Base-by-base conservation (phyloP, 164 flowering plant species). In the Cinnamomum chago region DNA sequence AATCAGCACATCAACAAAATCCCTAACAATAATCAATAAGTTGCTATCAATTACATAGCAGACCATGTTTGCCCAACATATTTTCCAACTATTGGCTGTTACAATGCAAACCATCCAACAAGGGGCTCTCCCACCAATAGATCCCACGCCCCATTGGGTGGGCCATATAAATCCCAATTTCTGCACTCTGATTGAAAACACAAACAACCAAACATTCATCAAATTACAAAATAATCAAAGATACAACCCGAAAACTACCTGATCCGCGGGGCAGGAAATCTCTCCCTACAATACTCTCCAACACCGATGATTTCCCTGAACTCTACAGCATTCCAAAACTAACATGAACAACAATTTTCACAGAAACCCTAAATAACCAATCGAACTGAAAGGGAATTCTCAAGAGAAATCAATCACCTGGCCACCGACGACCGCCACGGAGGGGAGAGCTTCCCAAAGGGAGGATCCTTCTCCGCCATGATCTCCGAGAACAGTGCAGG, bases 181-280 rank as follows among this genome's bases (percentile, higher is more conserved):
- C 18, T 55, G 0, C 7, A 65, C 71, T 30, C 4, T 13, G 13
- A 23, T 11, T 47, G 25, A 40, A 10, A 11, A 24, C 35, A 66
- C 17, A 68, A 14, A 5, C n/a, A 40, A 30, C 35, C 35, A 30
- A 30, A 30, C 35, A 30, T 4, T 68, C 33, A 3, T 55, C 35
- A 52, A 55, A 13, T 55, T 24, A 71, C 17, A 60, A 58, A 10
- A 14, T 50, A 52, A 67, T 30, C 15, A 23, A 20, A 40, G 24
- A 7, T 14, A 47, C 51, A 68, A 28, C 23, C 9, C 68, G 33
- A 58, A 73, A 40, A 73, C 60, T 92, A 96, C 98, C 98, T 51
- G 99, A 96, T 88, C 99, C 99, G 78, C 97, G 98, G 79, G 99
- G 99, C 67, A 96, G 82, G 79, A 96, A 96, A 86, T 96, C 99